Evolutionary conservation across 1,284 basidiomycete genomes (phyloP), one percentile per base, ranked within the genome.

Genomic region (Fomes fomentarius): DNA sequence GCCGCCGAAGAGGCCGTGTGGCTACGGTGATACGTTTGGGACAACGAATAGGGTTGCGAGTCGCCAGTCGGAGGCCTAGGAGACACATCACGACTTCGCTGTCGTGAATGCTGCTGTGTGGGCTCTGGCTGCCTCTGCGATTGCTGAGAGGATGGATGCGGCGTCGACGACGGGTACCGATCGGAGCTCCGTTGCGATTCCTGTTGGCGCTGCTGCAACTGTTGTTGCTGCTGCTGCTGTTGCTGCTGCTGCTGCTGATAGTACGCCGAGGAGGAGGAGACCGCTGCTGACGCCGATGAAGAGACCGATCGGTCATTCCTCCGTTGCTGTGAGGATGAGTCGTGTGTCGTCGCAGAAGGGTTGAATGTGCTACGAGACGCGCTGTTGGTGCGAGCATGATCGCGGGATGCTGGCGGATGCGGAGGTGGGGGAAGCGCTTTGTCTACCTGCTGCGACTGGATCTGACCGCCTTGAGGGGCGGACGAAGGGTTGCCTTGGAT

Each of bases 211-310:
- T 54, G 55, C 17, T 52, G 61, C 14, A 49, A 51, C 30, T 50
- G 56, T 15, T 44, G 41, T 39, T 60, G 61, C 48, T 59, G 61
- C 24, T 56, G 52, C 15, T 51, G 59, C n/a, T 54, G 63, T 22
- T 49, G 54, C 21, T 59, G 53, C 43, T 61, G 58, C 28, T 63
- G 60, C 22, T 57, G 61, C 28, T 65, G 62, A 9, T 62, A 54
- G 21, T 61, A 60, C 1, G 54, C 19, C 10, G 63, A 63, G 31
- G 60, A 66, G 12, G 57, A 54, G 9, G 63, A 61, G 0, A 56
- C 39, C 5, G 57, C 24, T 4, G 62, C 50, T 1, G 63, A 57
- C 4, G 60, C 58, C 2, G 63, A 58, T 12, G 58, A 41, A 15
- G 61, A 59, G 6, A 37, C 42, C 14, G 30, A 25, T 28, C 57